Conservation (phyloP, 1,284 basidiomycete genomes). For the Coriolopsis trogii region DNA sequence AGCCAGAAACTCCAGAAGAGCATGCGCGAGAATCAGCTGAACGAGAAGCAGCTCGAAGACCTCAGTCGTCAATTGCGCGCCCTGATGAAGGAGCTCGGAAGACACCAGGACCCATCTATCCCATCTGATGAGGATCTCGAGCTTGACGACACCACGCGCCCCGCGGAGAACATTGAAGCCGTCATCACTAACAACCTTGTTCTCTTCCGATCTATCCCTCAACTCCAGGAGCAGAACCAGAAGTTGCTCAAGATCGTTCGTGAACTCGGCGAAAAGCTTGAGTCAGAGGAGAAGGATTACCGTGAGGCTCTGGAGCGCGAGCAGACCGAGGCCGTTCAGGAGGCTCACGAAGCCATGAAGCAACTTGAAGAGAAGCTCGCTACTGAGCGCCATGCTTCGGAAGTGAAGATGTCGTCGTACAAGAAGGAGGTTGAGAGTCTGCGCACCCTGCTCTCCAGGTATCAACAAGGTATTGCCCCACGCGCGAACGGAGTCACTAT, state of each 20-base stretch:
- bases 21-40: conserved; percentile 67
- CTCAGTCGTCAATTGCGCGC: conserved; percentile 85
- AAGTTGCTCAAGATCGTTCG: conserved; percentile 85
- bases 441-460: conserved; percentile 68
- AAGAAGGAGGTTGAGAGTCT: conserved; percentile 89
- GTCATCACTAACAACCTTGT: conserved; percentile 92
- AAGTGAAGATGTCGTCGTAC: conserved; percentile 76
- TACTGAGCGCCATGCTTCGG: conserved; percentile 66
- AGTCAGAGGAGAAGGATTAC: conserved; percentile 74
- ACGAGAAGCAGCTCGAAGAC: conserved; percentile 83
- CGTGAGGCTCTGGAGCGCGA: conserved; percentile 67
- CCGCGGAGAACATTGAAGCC: conserved; percentile 65
- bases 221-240: conserved; percentile 90
- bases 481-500: conserved; percentile 39
- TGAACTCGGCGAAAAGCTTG: conserved; percentile 79
- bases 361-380: conserved; percentile 78
- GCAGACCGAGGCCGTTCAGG: conserved; percentile 79
- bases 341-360: conserved; percentile 87
- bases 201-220: conserved; percentile 81
- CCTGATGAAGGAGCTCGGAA: conserved; percentile 78
- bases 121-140: conserved; percentile 75
- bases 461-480: conserved; percentile 29
- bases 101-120: conserved; percentile 82
- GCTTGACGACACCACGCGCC: conserved; percentile 36
- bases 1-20: conserved; percentile 66